phyloP scores from a whole-genome alignment of 805 yeast genomes.

The Myxozyma vanderwaltii region DNA sequence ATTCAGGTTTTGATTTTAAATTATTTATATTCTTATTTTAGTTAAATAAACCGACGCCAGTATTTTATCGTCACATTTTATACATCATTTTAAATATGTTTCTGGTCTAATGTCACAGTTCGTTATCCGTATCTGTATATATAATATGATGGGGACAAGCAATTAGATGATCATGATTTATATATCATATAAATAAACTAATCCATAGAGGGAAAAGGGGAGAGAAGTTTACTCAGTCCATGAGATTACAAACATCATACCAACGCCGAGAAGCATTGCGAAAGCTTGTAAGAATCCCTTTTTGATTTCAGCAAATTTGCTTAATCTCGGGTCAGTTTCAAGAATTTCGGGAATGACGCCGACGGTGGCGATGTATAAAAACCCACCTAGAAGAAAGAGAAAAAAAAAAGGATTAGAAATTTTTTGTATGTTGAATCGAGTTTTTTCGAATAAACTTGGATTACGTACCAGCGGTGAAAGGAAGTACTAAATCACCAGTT shows the following conservation, averaged over 20 bases:
- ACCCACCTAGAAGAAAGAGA: slow-evolving; percentile 45
- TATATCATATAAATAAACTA: too few species aligned
- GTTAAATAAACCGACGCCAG: too few species aligned
- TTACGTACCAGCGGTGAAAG: slow-evolving; percentile 65
- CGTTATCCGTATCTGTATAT: too few species aligned
- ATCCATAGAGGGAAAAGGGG: too few species aligned
- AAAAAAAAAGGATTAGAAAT: neutral
- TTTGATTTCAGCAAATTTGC: slow-evolving; percentile 46
- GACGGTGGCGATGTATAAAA: slow-evolving; percentile 69
- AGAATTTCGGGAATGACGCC: slow-evolving; percentile 76
- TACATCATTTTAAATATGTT: too few species aligned
- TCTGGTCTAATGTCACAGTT: too few species aligned
- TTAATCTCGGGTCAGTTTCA: slow-evolving; percentile 44
- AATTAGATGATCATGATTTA: neutral
- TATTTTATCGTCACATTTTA: too few species aligned
- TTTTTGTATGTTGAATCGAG: neutral
- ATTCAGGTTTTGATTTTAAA: too few species aligned
- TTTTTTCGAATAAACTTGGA: neutral
- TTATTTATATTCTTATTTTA: too few species aligned
- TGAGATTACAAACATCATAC: slow-evolving; percentile 57
- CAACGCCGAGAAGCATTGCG: slow-evolving; percentile 57
- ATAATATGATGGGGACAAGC: too few species aligned
- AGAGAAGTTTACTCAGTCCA: slow-evolving; percentile 46
- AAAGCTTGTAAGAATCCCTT: slow-evolving; percentile 52
- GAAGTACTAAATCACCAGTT: slow-evolving; percentile 57